Percentiles rank a stretch among this genome's conserved stretches.
Evolutionary conservation across 495 filamentous ascomycete genomes (phyloP).

Genomic region (Daldinia concentrica): DNA sequence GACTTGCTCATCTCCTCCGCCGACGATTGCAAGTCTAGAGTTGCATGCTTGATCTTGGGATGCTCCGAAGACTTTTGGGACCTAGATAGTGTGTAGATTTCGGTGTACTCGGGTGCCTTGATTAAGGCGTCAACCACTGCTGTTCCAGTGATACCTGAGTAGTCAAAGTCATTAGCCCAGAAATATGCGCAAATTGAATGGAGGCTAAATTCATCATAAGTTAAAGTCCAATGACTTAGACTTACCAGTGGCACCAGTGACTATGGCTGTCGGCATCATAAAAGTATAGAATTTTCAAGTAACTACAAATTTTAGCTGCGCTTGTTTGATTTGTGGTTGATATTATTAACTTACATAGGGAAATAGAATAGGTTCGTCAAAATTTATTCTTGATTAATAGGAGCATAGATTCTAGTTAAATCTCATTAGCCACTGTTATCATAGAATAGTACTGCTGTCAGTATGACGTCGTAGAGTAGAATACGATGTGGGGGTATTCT

Average conservation of each 20-base stretch:
- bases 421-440: background rate
- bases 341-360: background rate
- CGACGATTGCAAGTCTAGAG: conserved; percentile 55
- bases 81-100: conserved; percentile 58
- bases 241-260: conserved; percentile 23
- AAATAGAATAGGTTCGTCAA: background rate
- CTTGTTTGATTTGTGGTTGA: background rate
- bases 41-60: conserved; percentile 56
- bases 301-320: too few relatives aligned
- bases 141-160: conserved; percentile 57
- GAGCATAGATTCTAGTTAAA: background rate
- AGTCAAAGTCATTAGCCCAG: background rate
- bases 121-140: conserved; percentile 57
- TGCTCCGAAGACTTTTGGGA: conserved; percentile 52
- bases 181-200: background rate
- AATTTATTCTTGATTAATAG: background rate
- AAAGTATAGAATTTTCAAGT: background rate
- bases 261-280: conserved; percentile 13
- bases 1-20: conserved; percentile 55
- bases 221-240: background rate
- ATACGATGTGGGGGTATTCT: background rate
- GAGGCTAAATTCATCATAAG: background rate
- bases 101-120: conserved; percentile 51
- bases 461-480: conserved; percentile 12
- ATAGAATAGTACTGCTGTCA: background rate